phyloP scores from a whole-genome alignment of 1,284 basidiomycete species.

The Rhodotorula sp. region DNA sequence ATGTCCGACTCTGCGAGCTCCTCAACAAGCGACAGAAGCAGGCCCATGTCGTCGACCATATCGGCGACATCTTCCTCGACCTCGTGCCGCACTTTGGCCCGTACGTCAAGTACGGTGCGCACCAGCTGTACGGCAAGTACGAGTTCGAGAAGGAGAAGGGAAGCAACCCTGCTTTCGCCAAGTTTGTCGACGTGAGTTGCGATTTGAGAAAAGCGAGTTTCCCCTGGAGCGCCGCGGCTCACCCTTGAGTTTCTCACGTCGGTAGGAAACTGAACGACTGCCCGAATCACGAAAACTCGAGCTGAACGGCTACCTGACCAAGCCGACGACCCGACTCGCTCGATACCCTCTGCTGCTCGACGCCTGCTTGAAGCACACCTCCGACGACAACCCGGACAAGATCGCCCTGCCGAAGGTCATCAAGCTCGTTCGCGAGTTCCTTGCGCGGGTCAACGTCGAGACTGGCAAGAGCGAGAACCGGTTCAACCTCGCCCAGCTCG shows the following conservation, averaged over 20 bases:
- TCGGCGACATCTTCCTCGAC: slow-evolving; percentile 90
- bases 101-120: slow-evolving; percentile 92
- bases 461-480: slow-evolving; percentile 88
- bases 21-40: slow-evolving; percentile 93
- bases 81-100: slow-evolving; percentile 83
- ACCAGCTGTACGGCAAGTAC: slow-evolving; percentile 97
- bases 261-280: slow-evolving; percentile 78
- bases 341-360: slow-evolving; percentile 91
- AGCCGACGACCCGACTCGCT: slow-evolving; percentile 94
- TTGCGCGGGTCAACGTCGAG: slow-evolving; percentile 85
- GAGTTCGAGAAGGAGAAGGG: slow-evolving; percentile 99
- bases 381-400: slow-evolving; percentile 88
- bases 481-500: slow-evolving; percentile 86
- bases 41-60: slow-evolving; percentile 83
- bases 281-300: slow-evolving; percentile 96
- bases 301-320: slow-evolving; percentile 96
- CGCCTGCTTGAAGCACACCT: slow-evolving; percentile 89
- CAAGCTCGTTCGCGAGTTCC: slow-evolving; percentile 74
- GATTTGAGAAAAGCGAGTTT: too few species aligned
- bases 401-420: slow-evolving; percentile 73
- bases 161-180: slow-evolving; percentile 86
- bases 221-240: too few species aligned
- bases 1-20: slow-evolving; percentile 83
- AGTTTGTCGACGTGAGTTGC: slow-evolving; percentile 82
- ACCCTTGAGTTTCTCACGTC: too few species aligned